These are phyloP conservation scores for Capsella bursapastoris DNA, from an alignment of 345 rosid genomes.

Conservation along the genomic window DNA sequence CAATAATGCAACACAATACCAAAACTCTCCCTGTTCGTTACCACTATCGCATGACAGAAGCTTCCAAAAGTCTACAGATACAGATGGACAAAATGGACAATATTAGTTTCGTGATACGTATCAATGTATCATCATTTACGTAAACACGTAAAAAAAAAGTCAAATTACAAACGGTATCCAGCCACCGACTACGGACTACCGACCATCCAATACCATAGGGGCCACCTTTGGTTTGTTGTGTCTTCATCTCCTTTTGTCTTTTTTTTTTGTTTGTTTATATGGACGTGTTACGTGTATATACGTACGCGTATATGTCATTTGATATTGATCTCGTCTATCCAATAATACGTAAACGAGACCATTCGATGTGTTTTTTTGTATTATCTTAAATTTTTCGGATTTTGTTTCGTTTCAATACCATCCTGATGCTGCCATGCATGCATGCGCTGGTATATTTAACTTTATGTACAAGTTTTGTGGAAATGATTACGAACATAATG, in stretches of 20 bases:
- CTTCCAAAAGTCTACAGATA: not conserved
- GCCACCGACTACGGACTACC: conserved; percentile 36
- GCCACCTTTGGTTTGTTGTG: not conserved
- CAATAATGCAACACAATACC: not conserved
- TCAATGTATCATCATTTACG: conserved; percentile 2
- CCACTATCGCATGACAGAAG: not conserved
- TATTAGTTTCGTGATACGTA: not conserved
- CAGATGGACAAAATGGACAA: conserved; percentile 14
- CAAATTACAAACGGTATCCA: conserved; percentile 33
- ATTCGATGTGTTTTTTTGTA: not conserved
- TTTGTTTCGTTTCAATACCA: not conserved
- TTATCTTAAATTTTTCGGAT: not conserved
- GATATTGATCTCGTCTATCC: not conserved
- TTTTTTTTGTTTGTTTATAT: not conserved
- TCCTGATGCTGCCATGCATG: too few species aligned
- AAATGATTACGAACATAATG: not conserved
- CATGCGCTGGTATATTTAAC: not conserved
- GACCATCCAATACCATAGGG: conserved; percentile 8
- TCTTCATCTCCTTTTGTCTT: not conserved
- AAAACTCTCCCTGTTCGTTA: not conserved
- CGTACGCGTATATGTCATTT: conserved; percentile 17
- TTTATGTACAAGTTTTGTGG: not conserved
- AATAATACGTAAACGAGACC: not conserved
- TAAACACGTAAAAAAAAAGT: conserved; percentile 19
- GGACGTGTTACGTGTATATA: not conserved